Base-by-base conservation (phyloP, 305 asterid genomes). In the Fraxinus angustifolia region DNA sequence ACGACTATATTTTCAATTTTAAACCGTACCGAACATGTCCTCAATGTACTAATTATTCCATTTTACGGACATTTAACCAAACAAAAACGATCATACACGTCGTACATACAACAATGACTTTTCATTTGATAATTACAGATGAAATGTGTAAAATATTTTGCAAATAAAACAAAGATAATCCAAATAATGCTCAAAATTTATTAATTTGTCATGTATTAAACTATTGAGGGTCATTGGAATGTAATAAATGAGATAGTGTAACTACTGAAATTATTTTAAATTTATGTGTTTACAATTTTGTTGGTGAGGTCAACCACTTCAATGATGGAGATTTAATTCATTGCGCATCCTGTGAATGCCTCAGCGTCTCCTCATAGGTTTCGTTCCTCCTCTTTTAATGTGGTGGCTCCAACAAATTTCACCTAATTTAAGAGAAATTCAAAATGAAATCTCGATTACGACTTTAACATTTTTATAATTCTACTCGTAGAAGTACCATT, bases 311-410 rank as follows among this genome's bases (percentile, higher is more conserved):
- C 78, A 74, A 73, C 79, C 19, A 74, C 79, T 80, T 80, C 14
- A 60, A 74, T 36, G 48, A 56, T 21, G 65, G 16, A 17, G 53
- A 10, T 73, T 53, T 16, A 48, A 48, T 77, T 79, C 67, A 76
- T 79, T 77, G 19, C 73, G 81, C 82, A 77, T 28, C 56, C 73
- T 70, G 58, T 28, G 84, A 62, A 42, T 75, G 67, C 35, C n/a
- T n/a, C 34, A 42, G 68, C 79, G 67, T 53, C 79, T 45, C 40
- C 35, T 65, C 73, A 65, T 65, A 26, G 35, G 34, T 65, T 65
- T 26, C 35, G 4, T 65, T 26, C 73, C 35, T 6, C 36, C 73
- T 26, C 35, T 48, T 65, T 65, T 11, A 65, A 65, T 65, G 34
- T 26, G 73, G 6, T 65, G 35, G 34, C 73, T 65, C 73, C 53